Percentiles rank a stretch among this genome's conserved stretches.
Conservation (phyloP, 2,329 filamentous ascomycete genomes). For the Myrmaecium sp. region DNA sequence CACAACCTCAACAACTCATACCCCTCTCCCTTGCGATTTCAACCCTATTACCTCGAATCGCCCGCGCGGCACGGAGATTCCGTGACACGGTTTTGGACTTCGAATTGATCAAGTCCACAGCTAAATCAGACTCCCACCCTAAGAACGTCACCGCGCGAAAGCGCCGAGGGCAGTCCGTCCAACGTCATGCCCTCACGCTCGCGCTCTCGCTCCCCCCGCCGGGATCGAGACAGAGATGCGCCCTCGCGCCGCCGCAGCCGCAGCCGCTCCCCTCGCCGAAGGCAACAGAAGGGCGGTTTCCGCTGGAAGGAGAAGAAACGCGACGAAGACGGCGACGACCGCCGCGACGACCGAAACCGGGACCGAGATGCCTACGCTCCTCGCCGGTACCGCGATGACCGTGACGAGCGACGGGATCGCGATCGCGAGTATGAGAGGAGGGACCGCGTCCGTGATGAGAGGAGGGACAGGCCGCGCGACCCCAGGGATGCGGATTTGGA, state of each 20-base stretch:
- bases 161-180: too few relatives aligned
- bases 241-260: constrained; percentile 17
- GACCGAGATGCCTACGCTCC: constrained; percentile 22
- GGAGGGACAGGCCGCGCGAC: constrained; percentile 3
- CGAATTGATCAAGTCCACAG: too few relatives aligned
- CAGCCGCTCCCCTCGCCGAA: constrained; percentile 14
- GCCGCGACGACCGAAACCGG: constrained; percentile 23
- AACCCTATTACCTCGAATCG: too few relatives aligned
- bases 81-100: too few relatives aligned
- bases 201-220: constrained; percentile 7
- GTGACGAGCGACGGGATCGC: constrained; percentile 5
- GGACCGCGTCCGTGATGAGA: constrained; percentile 5
- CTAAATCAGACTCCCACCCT: too few relatives aligned
- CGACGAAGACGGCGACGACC: constrained; percentile 26
- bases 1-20: too few relatives aligned
- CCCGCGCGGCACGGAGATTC: too few relatives aligned
- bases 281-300: constrained; percentile 34
- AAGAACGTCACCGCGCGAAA: too few relatives aligned
- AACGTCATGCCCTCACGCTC: constrained; percentile 5
- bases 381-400: constrained; percentile 14
- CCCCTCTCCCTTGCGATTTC: too few relatives aligned
- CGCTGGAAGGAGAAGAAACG: constrained; percentile 41
- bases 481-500: constrained; percentile 1
- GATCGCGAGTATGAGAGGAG: constrained; percentile 6
- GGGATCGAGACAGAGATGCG: constrained; percentile 8